Conservation (phyloP, 768 basidiomycete genomes). For the Tulasnella sp. region DNA sequence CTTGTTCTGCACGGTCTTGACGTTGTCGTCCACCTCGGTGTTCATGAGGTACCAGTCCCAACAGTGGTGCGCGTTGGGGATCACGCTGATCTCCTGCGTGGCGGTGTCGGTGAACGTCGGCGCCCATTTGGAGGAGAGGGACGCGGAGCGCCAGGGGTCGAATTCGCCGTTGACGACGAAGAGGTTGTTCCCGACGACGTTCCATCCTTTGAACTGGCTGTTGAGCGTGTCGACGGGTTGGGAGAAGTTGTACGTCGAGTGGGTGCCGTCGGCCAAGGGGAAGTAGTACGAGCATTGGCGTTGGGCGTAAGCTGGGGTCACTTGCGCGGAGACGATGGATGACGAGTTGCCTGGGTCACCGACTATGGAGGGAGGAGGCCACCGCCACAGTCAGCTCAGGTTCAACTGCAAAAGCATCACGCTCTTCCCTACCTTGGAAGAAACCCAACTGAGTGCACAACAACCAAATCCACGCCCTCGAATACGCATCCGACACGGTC, state of each 20-base stretch:
- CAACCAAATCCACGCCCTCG: conserved; percentile 5
- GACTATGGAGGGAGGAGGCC: not conserved
- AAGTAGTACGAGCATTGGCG: conserved; percentile 8
- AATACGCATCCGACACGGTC: not conserved
- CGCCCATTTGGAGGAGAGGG: conserved; percentile 7
- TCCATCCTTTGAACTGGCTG: conserved; percentile 11
- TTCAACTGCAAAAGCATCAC: not conserved
- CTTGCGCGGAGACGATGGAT: conserved; percentile 1
- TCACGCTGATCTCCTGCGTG: not conserved
- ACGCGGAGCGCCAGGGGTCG: conserved; percentile 14
- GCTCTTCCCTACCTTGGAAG: not conserved
- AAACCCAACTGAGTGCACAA: conserved; percentile 5
- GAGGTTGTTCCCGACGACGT: conserved; percentile 2
- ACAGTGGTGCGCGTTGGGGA: conserved; percentile 4
- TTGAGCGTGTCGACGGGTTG: not conserved
- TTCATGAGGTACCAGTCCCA: conserved; percentile 2
- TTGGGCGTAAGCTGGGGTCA: not conserved
- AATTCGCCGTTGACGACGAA: conserved; percentile 11
- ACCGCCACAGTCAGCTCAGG: not conserved
- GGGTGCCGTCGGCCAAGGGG: conserved; percentile 6
- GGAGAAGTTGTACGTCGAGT: not conserved
- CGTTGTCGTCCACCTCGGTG: not conserved
- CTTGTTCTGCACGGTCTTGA: not conserved
- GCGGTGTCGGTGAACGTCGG: not conserved
- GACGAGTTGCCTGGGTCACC: conserved; percentile 7